phyloP scores from a whole-genome alignment of 495 filamentous ascomycete genomes.

The Penicillium egyptiacum region DNA sequence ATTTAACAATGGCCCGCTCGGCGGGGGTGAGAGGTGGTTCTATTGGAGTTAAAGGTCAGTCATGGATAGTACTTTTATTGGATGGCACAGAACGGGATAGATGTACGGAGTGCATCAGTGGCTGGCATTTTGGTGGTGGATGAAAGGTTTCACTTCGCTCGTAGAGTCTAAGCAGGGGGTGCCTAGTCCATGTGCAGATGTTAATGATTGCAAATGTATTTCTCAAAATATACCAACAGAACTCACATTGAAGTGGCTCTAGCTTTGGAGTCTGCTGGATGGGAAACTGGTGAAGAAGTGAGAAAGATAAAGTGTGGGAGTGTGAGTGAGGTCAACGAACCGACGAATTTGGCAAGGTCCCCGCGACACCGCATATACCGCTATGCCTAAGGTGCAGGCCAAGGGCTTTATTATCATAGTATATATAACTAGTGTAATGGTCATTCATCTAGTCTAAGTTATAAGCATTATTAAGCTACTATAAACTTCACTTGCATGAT shows the following conservation, averaged over 20 bases:
- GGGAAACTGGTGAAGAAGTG: not conserved
- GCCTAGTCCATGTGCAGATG: not conserved
- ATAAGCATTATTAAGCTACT: too few relatives aligned
- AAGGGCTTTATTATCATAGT: too few relatives aligned
- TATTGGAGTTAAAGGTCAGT: conserved; percentile 5
- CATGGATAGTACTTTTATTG: not conserved
- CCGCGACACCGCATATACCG: too few relatives aligned
- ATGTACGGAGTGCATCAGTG: conserved; percentile 7
- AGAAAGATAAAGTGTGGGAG: not conserved
- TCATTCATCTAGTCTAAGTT: too few relatives aligned
- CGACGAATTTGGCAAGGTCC: too few relatives aligned
- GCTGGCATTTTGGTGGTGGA: conserved; percentile 10
- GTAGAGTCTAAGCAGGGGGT: not conserved
- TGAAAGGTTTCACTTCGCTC: not conserved
- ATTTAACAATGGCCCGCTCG: conserved; percentile 33
- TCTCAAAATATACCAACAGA: not conserved
- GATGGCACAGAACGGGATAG: not conserved
- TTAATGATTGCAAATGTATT: not conserved
- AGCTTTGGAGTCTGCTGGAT: not conserved
- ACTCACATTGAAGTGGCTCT: not conserved
- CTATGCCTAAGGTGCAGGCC: too few relatives aligned
- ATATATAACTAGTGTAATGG: too few relatives aligned
- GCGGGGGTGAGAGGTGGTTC: conserved; percentile 34
- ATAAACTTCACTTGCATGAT: too few relatives aligned
- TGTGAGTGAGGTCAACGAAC: not conserved